Conservation (phyloP, 148 eudicot genomes). For the Silene uniflora region DNA sequence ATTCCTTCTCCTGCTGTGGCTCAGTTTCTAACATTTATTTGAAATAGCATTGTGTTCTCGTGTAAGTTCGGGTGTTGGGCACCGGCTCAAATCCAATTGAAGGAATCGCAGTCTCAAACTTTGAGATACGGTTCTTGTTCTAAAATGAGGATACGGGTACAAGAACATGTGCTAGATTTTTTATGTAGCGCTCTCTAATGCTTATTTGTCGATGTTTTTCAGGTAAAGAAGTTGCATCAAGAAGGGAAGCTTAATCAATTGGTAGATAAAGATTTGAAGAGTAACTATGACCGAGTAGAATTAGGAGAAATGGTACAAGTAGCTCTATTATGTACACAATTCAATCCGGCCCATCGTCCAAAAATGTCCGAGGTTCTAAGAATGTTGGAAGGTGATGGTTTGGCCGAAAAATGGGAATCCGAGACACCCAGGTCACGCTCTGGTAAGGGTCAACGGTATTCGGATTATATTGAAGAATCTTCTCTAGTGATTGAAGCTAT, state of each 20-base stretch:
- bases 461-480: constrained; percentile 86
- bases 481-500: constrained; percentile 82
- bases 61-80: too few species aligned
- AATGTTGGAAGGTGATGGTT: constrained; percentile 87
- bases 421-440: constrained; percentile 65
- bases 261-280: constrained; percentile 73
- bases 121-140: not conserved
- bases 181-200: too few species aligned
- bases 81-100: too few species aligned
- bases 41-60: too few species aligned
- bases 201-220: constrained; percentile 9
- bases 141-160: too few species aligned
- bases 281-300: constrained; percentile 54
- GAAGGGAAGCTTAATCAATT: constrained; percentile 71
- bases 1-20: not conserved
- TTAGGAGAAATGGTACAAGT: constrained; percentile 84
- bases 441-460: constrained; percentile 56
- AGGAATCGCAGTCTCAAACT: too few species aligned
- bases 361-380: constrained; percentile 86
- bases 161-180: too few species aligned
- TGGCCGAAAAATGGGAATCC: constrained; percentile 89
- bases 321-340: constrained; percentile 81
- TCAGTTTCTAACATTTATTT: not conserved
- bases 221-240: constrained; percentile 81
- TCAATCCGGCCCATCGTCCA: constrained; percentile 72